Evolutionary conservation across 495 filamentous ascomycete genomes (phyloP), one percentile per base, ranked within the genome.

Genomic region (Aspergillus bridgeri): DNA sequence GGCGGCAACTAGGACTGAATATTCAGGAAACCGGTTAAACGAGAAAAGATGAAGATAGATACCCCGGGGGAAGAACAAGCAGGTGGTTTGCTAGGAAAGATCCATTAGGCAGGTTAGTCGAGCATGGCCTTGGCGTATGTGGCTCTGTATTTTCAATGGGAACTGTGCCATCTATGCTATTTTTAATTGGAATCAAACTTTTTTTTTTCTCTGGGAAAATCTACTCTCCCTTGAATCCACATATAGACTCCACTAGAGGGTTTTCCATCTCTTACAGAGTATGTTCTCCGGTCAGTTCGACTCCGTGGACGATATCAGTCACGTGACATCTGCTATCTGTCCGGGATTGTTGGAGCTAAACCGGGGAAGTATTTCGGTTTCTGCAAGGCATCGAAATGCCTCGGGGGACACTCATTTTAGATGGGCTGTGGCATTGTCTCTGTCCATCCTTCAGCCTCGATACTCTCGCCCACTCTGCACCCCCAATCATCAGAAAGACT

Each of bases 401-500:
- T 51, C 71, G 66, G 53, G 66, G 65, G 61, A 69, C 76, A 58
- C 63, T 83, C 29, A 66, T 79, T 27, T 59, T 85, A 43, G 85
- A 88, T 68, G 86, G 82, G 54, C 75, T 89, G 46, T 88, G 84
- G 85, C 81, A 83, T 63, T 86, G 80, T 70, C 73, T 90, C 24
- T 87, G 85, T 70, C 86, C 85, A 38, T 83, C 80, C 48, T 76
- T 85, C 55, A 75, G 51, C 20, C 53, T 51, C 0, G 46, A 51
- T 7, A 42, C 58, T 9, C 44, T 74, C 20, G 60, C 58, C 21
- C 54, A 58, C 7, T 42, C 56, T 11, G 23, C 24, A 45, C 45
- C 64, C 21, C 25, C 62, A 9, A 51, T 45, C 46, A 49, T 38
- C n/a, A 55, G 38, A 5, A 60, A 57, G 47, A 15, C 33, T 38